Evolutionary conservation across 192 early-diverging fungal genomes (phyloP).

Genomic region (Linnemannia zychae): DNA sequence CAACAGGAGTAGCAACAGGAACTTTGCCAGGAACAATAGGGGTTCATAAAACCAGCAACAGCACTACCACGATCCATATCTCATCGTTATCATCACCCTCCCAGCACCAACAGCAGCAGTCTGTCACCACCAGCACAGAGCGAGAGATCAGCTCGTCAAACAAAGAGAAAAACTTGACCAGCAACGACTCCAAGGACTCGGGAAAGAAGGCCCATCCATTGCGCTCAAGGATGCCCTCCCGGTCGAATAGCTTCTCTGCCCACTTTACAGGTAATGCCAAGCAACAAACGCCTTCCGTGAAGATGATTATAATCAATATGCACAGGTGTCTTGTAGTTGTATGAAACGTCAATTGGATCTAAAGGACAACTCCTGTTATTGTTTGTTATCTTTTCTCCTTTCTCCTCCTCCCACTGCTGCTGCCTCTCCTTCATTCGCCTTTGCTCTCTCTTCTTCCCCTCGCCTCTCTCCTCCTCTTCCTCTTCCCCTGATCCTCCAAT

Average conservation of each 20-base stretch:
- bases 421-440: not conserved
- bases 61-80: not conserved
- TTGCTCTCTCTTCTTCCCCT: not conserved
- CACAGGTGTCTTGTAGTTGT: not conserved
- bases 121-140: not conserved
- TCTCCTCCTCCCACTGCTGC: not conserved
- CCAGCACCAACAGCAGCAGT: not conserved
- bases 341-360: not conserved
- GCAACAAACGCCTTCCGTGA: not conserved
- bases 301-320: too few relatives aligned
- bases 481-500: not conserved
- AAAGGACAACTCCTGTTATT: not conserved
- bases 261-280: conserved; percentile 53
- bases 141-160: not conserved
- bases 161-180: not conserved
- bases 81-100: not conserved
- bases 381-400: not conserved
- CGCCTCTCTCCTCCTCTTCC: not conserved
- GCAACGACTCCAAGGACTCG: conserved; percentile 6
- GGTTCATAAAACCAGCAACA: not conserved
- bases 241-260: conserved; percentile 51
- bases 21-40: not conserved
- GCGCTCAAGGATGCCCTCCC: conserved; percentile 26
- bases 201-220: conserved; percentile 16
- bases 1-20: not conserved